Evolutionary conservation across 331 rosid species (phyloP).

Genomic region (Pyrus hybrid): DNA sequence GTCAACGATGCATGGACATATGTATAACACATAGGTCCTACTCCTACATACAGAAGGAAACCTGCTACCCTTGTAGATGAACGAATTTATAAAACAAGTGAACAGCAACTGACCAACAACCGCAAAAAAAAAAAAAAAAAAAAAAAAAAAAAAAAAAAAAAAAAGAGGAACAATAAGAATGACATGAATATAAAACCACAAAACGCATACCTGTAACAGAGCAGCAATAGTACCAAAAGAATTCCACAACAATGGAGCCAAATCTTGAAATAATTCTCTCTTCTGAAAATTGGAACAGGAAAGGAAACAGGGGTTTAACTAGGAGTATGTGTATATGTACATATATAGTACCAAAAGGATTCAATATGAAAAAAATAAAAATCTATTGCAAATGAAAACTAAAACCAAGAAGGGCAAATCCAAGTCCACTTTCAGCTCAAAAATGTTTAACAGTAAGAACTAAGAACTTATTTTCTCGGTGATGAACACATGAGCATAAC

Average conservation of each 20-base stretch:
- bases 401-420: neutral
- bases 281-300: constrained; percentile 28
- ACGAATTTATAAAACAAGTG: neutral
- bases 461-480: neutral
- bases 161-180: neutral
- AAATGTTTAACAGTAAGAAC: neutral
- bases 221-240: constrained; percentile 62
- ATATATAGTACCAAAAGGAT: constrained; percentile 29
- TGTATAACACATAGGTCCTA: neutral
- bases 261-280: constrained; percentile 59
- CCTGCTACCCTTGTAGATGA: neutral
- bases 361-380: constrained; percentile 30
- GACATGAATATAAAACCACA: neutral
- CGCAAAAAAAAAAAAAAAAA: no score
- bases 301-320: neutral
- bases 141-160: neutral
- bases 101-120: neutral
- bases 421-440: neutral
- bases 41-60: neutral
- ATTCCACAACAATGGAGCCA: constrained; percentile 61
- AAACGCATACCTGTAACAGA: constrained; percentile 48
- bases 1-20: neutral
- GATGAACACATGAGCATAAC: neutral
- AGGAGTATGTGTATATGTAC: constrained; percentile 11
- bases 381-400: neutral